phyloP scores from a whole-genome alignment of 345 rosid genomes.

The Populus simonii region DNA sequence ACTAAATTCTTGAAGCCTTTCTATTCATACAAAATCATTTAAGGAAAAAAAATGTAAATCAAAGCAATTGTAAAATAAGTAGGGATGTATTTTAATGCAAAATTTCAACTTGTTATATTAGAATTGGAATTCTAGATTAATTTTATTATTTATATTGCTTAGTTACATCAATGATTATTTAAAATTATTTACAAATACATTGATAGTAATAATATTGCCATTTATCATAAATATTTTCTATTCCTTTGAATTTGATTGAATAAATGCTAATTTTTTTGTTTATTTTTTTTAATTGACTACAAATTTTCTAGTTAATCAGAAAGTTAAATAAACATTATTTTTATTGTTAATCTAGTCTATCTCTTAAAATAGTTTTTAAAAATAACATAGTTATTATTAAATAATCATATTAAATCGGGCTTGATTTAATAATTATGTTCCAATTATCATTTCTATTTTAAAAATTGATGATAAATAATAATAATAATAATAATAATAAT shows the following conservation, averaged over 20 bases:
- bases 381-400: too few relatives aligned
- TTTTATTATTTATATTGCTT: not conserved
- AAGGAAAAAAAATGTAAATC: not conserved
- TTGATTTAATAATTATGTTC: too few relatives aligned
- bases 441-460: too few relatives aligned
- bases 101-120: not conserved
- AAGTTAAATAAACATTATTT: slow-evolving; percentile 21
- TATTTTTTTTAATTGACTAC: not conserved
- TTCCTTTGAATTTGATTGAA: too few relatives aligned
- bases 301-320: slow-evolving; percentile 20
- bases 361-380: too few relatives aligned
- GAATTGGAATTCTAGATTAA: not conserved
- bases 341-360: not conserved
- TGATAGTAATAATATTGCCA: not conserved
- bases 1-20: not conserved
- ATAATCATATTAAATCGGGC: too few relatives aligned
- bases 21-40: not conserved
- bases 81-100: not conserved
- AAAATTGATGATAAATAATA: too few relatives aligned
- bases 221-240: too few relatives aligned
- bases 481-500: too few relatives aligned
- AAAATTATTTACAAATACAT: not conserved
- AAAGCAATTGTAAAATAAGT: not conserved
- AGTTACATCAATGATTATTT: not conserved
- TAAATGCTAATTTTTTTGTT: not conserved